These are phyloP conservation scores for Corinectria fuckeliana DNA, from an alignment of 2,329 filamentous ascomycete species.

Conservation along the genomic window DNA sequence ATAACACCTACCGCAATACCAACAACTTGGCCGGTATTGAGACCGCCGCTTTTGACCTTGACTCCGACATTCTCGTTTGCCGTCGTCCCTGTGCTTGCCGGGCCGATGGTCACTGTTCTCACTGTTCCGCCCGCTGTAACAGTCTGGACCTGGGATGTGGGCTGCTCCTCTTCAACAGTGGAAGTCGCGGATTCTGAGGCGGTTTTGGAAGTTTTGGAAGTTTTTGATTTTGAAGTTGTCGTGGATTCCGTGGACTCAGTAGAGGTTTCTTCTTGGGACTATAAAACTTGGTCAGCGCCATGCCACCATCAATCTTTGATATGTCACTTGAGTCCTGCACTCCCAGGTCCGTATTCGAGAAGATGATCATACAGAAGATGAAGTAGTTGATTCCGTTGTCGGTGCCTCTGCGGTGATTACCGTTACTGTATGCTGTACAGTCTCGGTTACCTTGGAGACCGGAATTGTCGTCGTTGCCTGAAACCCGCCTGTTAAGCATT, in stretches of 20 bases:
- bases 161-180: neutral
- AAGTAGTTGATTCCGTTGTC: constrained; percentile 38
- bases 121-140: constrained; percentile 61
- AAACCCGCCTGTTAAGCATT: constrained; percentile 38
- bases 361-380: constrained; percentile 48
- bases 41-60: constrained; percentile 32
- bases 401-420: constrained; percentile 32
- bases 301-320: constrained; percentile 7
- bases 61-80: constrained; percentile 29
- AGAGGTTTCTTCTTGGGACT: constrained; percentile 17
- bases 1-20: constrained; percentile 61
- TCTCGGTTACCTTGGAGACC: constrained; percentile 45
- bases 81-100: constrained; percentile 42
- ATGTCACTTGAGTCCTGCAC: constrained; percentile 30
- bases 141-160: constrained; percentile 52
- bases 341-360: constrained; percentile 23
- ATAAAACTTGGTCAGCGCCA: constrained; percentile 25
- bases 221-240: constrained; percentile 29
- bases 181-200: constrained; percentile 17
- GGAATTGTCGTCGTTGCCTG: constrained; percentile 39
- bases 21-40: constrained; percentile 56
- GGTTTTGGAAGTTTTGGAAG: constrained; percentile 28
- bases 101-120: constrained; percentile 61
- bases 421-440: constrained; percentile 44
- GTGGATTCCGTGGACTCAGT: constrained; percentile 8